Evolutionary conservation across 305 asterid genomes (phyloP).

Genomic region (Caryopteris hybrid): DNA sequence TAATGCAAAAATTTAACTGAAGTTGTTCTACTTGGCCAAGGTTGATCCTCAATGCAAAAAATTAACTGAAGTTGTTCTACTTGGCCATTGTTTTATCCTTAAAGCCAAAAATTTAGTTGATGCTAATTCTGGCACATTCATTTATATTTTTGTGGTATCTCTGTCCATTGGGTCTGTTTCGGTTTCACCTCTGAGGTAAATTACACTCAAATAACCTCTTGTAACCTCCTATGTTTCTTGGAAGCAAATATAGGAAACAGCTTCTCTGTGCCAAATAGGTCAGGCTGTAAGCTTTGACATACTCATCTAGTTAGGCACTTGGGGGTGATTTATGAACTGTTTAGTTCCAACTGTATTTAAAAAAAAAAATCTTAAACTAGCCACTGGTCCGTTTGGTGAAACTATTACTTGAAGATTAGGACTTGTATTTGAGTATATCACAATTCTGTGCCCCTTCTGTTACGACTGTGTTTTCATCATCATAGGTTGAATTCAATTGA

Average conservation of each 20-base stretch:
- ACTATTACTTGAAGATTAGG: background rate
- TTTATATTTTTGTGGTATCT: background rate
- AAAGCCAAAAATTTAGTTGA: too few relatives aligned
- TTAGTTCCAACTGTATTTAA: background rate
- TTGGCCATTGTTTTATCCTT: too few relatives aligned
- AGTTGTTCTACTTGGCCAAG: too few relatives aligned
- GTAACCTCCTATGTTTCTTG: background rate
- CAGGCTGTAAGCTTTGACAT: background rate
- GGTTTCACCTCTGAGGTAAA: background rate
- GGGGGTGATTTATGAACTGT: background rate
- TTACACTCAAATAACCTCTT: background rate
- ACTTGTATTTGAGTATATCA: background rate
- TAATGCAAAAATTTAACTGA: too few relatives aligned
- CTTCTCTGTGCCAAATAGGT: background rate
- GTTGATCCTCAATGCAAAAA: too few relatives aligned
- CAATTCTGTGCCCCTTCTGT: background rate
- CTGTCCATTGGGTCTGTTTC: background rate
- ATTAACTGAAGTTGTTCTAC: too few relatives aligned
- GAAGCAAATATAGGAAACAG: background rate
- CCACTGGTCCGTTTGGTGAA: background rate
- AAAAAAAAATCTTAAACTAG: background rate
- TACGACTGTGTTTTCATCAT: background rate
- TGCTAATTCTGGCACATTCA: background rate
- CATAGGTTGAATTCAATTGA: conserved; percentile 21
- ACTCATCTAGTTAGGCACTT: background rate